These are phyloP conservation scores for Phytopythium vexans DNA, from an alignment of 352 stramenopile species.

Conservation along the genomic window DNA sequence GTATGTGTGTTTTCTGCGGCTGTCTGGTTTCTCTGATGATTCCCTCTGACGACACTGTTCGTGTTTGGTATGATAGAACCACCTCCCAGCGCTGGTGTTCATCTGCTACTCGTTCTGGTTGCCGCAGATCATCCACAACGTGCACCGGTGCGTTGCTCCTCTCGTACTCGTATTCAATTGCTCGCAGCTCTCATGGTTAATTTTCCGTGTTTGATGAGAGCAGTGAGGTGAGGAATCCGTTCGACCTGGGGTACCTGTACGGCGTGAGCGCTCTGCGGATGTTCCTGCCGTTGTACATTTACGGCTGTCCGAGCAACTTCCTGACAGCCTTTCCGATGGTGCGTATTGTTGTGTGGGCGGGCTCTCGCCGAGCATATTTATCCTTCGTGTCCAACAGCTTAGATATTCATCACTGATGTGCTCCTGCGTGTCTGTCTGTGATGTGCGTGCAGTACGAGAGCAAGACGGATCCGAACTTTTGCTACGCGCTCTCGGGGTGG, in stretches of 20 bases:
- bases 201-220: not conserved
- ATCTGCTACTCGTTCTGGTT: constrained; percentile 98
- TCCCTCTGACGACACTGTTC: constrained; percentile 3
- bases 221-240: constrained; percentile 90
- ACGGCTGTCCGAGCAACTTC: constrained; percentile 93
- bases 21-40: not conserved
- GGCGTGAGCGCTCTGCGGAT: constrained; percentile 92
- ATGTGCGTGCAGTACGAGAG: constrained; percentile 54
- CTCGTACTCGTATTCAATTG: not conserved
- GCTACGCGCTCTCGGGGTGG: constrained; percentile 86
- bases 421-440: not conserved
- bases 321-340: constrained; percentile 81
- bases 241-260: constrained; percentile 94
- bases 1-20: constrained; percentile 20
- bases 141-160: constrained; percentile 60
- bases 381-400: too few species aligned
- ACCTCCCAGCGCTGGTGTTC: constrained; percentile 89
- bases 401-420: not conserved
- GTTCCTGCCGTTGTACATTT: constrained; percentile 96
- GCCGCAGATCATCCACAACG: constrained; percentile 97
- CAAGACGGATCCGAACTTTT: constrained; percentile 62
- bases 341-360: constrained; percentile 8
- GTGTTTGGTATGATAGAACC: constrained; percentile 43
- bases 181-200: not conserved
- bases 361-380: too few species aligned